Conservation (phyloP, 371 early-diverging fungal species). For the Syncephalastrum racemosum region DNA sequence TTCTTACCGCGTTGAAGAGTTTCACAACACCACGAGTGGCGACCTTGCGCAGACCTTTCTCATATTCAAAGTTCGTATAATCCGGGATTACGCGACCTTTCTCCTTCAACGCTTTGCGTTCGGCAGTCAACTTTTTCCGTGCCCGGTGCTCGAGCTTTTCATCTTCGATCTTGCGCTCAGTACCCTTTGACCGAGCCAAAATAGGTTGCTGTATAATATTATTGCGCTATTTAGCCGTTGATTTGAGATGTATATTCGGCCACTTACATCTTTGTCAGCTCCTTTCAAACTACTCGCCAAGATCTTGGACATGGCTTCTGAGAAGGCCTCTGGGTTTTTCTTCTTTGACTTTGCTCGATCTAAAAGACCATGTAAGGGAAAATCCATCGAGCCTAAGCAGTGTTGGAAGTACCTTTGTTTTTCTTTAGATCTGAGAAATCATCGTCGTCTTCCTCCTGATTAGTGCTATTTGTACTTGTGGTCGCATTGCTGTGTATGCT, state of each 20-base stretch:
- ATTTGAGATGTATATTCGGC: background rate
- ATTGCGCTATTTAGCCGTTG: background rate
- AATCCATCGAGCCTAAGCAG: background rate
- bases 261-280: constrained; percentile 39
- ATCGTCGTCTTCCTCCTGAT: constrained; percentile 19
- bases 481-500: constrained; percentile 10
- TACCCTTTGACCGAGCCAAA: constrained; percentile 70
- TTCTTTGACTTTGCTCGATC: constrained; percentile 39
- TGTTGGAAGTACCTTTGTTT: constrained; percentile 9
- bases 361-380: background rate
- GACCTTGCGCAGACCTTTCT: constrained; percentile 78
- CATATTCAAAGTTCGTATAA: constrained; percentile 68
- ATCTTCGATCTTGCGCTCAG: constrained; percentile 73
- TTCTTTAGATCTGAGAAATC: constrained; percentile 23
- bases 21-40: constrained; percentile 86
- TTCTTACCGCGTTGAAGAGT: constrained; percentile 81
- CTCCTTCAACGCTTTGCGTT: constrained; percentile 61
- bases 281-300: constrained; percentile 57
- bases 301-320: constrained; percentile 70
- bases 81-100: constrained; percentile 71
- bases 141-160: constrained; percentile 79
- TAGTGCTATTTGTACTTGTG: constrained; percentile 12
- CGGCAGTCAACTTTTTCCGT: constrained; percentile 61
- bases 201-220: constrained; percentile 59
- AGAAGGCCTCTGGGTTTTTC: constrained; percentile 51